These are phyloP conservation scores for Albifimbria verrucaria DNA, from an alignment of 2,329 filamentous ascomycete genomes.

Conservation along the genomic window DNA sequence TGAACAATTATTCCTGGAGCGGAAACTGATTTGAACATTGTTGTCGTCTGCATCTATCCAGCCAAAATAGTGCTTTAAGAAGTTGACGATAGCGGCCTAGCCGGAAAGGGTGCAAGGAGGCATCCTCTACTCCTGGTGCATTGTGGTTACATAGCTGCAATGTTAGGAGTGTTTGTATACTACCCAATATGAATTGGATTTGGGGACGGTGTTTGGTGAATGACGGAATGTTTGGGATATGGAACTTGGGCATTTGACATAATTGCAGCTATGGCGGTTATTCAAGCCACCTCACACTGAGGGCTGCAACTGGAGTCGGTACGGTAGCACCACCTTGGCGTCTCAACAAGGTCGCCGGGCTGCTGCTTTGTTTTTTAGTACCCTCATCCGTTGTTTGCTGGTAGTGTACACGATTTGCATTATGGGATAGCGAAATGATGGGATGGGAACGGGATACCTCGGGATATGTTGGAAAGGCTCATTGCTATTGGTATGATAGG, in stretches of 20 bases:
- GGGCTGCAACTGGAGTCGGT: too few species aligned
- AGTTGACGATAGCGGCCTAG: too few species aligned
- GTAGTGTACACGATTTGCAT: neutral
- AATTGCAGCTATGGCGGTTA: neutral
- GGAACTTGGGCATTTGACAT: constrained; percentile 1
- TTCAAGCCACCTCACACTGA: too few species aligned
- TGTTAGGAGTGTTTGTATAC: too few species aligned
- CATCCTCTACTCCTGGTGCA: too few species aligned
- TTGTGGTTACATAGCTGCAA: too few species aligned
- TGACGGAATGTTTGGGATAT: neutral
- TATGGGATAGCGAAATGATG: neutral
- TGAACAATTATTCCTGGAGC: constrained; percentile 59
- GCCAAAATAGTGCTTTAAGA: too few species aligned
- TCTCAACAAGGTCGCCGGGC: too few species aligned
- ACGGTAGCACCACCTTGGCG: too few species aligned
- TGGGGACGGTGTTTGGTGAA: neutral
- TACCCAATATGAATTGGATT: neutral
- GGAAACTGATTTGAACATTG: constrained; percentile 33
- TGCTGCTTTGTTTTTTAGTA: too few species aligned
- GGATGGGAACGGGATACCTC: neutral
- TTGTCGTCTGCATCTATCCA: neutral
- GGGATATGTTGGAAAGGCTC: neutral
- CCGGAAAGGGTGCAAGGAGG: too few species aligned
- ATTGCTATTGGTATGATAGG: neutral
- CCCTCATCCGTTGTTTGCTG: neutral